Evolutionary conservation across 179 eudicot genomes (phyloP), one percentile per base, ranked within the genome.

Genomic region (Pouteria campechiana): DNA sequence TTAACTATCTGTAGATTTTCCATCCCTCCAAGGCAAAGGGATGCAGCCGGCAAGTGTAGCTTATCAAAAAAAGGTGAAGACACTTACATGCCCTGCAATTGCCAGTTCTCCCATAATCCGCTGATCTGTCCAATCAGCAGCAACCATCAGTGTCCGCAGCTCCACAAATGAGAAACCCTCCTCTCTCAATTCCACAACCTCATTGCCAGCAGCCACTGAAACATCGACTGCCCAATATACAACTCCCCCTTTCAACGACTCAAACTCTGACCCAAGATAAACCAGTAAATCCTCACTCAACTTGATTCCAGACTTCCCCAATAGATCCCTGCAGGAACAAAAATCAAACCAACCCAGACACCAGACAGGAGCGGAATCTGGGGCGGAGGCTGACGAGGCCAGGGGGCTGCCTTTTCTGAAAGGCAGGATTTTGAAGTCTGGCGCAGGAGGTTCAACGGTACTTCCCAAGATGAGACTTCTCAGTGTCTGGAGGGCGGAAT

Each of bases 141-240:
- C 98, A 32, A 81, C 98, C 98, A 90, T 90, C 37, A 90, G 72
- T 61, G 98, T 90, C 70, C 93, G 81, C 43, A 90, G 62, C 78
- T 90, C 95, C 51, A 81, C 79, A 68, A 90, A 90, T 41, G 69
- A 74, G n/a, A 76, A 46, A 44, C 47, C 50, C 45, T 48, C 65
- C 58, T 50, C 70, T 37, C 81, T 84, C 69, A 90, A 68, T 31
- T 76, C 77, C 30, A 37, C 54, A 11, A 70, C 82, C 75, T 76
- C 30, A 6, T 52, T 58, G 24, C 38, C 57, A n/a, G n/a, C n/a
- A 33, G 59, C 95, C 24, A 74, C 84, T 12, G 76, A 52, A 29
- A 86, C 75, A 76, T 90, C 98, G 25, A 86, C 54, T 17, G 74
- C 95, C 95, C 98, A 90, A 49, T 72, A 90, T 30, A 79, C 93